These are phyloP conservation scores for Chloris gayana DNA, from an alignment of 176 grass and related monocot genomes.

Conservation along the genomic window DNA sequence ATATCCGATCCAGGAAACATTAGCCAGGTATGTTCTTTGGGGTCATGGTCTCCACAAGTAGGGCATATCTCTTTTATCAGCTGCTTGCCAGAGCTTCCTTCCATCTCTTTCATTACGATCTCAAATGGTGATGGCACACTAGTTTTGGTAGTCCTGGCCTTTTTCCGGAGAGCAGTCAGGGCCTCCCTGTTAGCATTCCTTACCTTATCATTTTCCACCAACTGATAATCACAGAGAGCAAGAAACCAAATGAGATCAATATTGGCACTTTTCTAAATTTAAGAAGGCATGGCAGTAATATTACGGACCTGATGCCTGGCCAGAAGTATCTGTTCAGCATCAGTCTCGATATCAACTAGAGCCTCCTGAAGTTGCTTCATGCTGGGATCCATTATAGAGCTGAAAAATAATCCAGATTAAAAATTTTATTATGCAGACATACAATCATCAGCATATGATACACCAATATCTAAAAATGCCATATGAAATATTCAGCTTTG, in stretches of 20 bases:
- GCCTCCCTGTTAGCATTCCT: slow-evolving; percentile 72
- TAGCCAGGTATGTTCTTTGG: slow-evolving; percentile 56
- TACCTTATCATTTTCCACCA: slow-evolving; percentile 76
- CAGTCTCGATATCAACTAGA: slow-evolving; percentile 74
- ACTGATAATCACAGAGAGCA: slow-evolving; percentile 37
- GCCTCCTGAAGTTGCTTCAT: slow-evolving; percentile 70
- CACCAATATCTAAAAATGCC: not conserved
- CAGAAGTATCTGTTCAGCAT: slow-evolving; percentile 82
- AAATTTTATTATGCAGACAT: not conserved
- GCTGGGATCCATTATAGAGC: slow-evolving; percentile 60
- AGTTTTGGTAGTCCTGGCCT: slow-evolving; percentile 74
- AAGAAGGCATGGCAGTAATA: slow-evolving; percentile 3
- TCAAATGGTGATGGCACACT: slow-evolving; percentile 81
- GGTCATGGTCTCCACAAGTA: slow-evolving; percentile 70
- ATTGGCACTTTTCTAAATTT: not conserved
- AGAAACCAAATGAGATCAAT: not conserved
- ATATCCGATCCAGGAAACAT: slow-evolving; percentile 79
- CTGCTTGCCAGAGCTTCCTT: slow-evolving; percentile 55
- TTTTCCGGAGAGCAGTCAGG: slow-evolving; percentile 38
- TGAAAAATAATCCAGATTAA: slow-evolving; percentile 29
- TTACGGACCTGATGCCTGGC: slow-evolving; percentile 77
- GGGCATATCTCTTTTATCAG: slow-evolving; percentile 83
- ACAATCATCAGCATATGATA: not conserved
- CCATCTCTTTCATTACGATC: slow-evolving; percentile 80
- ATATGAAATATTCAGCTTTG: not conserved